phyloP scores from a whole-genome alignment of 306 rosid species.

The Medicago arabica region DNA sequence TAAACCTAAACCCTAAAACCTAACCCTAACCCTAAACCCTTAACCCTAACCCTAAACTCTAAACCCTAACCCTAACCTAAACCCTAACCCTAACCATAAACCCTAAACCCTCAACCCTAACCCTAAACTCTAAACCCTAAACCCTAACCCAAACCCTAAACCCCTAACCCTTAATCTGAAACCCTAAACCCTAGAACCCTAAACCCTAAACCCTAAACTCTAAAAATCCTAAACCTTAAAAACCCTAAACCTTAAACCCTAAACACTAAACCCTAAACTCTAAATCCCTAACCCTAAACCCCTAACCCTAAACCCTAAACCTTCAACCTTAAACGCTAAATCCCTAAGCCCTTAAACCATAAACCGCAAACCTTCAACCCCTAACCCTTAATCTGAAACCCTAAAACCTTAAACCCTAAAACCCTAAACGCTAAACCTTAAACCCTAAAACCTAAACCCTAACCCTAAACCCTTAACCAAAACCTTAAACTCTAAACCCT shows the following conservation, averaged over 20 bases:
- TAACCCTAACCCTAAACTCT: background rate
- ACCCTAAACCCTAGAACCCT: background rate
- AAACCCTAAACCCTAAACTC: background rate
- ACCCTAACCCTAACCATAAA: too few species aligned
- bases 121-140: background rate
- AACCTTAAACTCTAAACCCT: background rate
- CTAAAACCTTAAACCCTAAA: background rate
- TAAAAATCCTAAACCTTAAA: background rate
- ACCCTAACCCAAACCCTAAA: background rate
- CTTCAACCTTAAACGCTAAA: background rate
- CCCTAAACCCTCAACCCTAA: background rate
- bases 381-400: too few species aligned
- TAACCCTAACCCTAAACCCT: background rate
- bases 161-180: too few species aligned
- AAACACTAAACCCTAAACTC: background rate
- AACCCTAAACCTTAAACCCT: background rate
- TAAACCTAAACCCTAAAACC: too few species aligned
- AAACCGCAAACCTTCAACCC: too few species aligned
- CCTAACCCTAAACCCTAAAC: background rate
- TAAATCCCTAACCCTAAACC: background rate
- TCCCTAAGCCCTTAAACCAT: too few species aligned
- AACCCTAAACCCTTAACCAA: background rate
- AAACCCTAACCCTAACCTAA: background rate
- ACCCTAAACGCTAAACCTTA: background rate
- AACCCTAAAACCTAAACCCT: constrained; percentile 1